Conservation (phyloP, 257 asterid species). For the Solanum pimpinellifolium region DNA sequence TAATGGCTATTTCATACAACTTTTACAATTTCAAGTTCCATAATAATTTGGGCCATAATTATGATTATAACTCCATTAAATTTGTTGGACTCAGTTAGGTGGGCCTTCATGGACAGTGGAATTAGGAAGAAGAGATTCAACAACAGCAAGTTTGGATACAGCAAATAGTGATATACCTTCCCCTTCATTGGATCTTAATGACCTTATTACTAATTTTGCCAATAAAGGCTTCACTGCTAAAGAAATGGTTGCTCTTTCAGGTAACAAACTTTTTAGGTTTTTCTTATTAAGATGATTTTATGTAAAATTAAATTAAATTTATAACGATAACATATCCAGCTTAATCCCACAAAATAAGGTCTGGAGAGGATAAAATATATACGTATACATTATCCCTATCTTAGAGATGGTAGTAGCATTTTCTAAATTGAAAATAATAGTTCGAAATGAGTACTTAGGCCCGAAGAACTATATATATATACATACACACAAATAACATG, state of each 20-base stretch:
- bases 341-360: no score
- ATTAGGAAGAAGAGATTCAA: slow-evolving; percentile 53
- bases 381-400: neutral
- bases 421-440: neutral
- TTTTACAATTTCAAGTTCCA: neutral
- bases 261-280: slow-evolving; percentile 14
- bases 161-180: slow-evolving; percentile 51
- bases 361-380: no score
- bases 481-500: neutral
- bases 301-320: no score
- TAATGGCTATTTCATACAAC: neutral
- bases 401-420: neutral
- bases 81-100: slow-evolving; percentile 27
- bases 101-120: slow-evolving; percentile 47
- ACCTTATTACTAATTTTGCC: slow-evolving; percentile 33
- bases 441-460: neutral
- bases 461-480: no score
- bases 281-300: neutral
- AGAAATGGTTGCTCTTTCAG: slow-evolving; percentile 56
- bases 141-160: slow-evolving; percentile 38
- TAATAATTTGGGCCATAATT: neutral
- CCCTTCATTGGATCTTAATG: slow-evolving; percentile 30
- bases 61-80: neutral
- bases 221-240: slow-evolving; percentile 46
- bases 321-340: no score